Base-by-base conservation (phyloP, 2,329 filamentous ascomycete genomes). In the Fusarium sp. region DNA sequence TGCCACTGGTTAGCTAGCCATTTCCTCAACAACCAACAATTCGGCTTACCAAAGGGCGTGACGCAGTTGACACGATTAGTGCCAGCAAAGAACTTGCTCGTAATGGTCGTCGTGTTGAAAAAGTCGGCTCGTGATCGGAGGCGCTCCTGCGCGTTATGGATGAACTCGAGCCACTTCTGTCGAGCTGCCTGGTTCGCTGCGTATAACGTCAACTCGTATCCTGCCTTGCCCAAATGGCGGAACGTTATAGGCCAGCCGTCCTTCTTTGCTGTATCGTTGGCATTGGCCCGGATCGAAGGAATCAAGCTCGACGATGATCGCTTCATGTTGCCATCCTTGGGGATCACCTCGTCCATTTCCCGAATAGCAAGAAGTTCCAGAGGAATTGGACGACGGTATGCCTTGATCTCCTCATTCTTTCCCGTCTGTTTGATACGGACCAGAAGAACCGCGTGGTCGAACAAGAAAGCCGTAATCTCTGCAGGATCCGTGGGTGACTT, bases 81-180 rank as follows among this genome's bases (percentile, higher is more conserved):
- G 20, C 87, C 84, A 18, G 87, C 85, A 79, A 92, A 92, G 82
- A 91, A 92, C 67, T 85, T 85, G 75, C 85, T 86, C 35, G 90
- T 91, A 47, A 92, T 85, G 50, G 88, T 83, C 4, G 86, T 90
- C 27, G 93, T 90, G 78, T 94, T 96, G 85, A 98, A 97, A 87
- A 97, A 98, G 77, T 95, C 92, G 68, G 96, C 94, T 70, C 94
- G 94, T 31, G 95, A 93, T 74, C 95, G 91, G 67, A 99, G 88
- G 71, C 93, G 93, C 78, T 94, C 91, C 82, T 99, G 97, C 75
- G 98, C 95, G 59, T 91, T 89, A 79, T 98, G 94, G 77, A 99
- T 98, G 79, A 94, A 92, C 84, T 99, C 95, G 81, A 99, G 94
- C 93, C 96, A 99, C 84, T 98, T 99, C 82, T 96, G 94, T 67